Evolutionary conservation across 306 rosid genomes (phyloP), one percentile per base, ranked within the genome.

Genomic region (Vigna nakashimae): DNA sequence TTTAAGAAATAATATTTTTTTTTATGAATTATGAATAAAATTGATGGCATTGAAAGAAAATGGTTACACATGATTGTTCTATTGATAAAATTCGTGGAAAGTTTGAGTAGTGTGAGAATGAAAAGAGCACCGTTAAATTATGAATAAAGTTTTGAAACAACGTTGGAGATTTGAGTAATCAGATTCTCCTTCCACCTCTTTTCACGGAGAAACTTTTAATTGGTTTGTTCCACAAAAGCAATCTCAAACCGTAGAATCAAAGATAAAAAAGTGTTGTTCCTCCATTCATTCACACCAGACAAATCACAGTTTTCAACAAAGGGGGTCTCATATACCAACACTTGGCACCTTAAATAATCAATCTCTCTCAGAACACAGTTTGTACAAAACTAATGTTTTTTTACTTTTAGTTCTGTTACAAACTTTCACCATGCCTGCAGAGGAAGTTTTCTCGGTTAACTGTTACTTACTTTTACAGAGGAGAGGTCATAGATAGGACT

Each of bases 261-360:
- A 65, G 53, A 42, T 42, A 66, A 43, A 69, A 55, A 50, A 43
- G 78, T 15, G 32, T 7, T 48, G 16, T 66, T 49, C 14, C 45
- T 18, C 13, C 43, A 38, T 73, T 79, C 66, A 71, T 83, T 86
- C 86, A 77, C 84, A 84, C 87, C 52, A 15, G 86, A 84, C 81
- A 84, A 79, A 52, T 3, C 43, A 36, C 26, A 34, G 32, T 63
- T 76, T 80, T 69, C 56, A 28, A 22, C 20, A 73, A 71, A 38
- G 53, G 12, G 22, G 17, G 26, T 43, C 13, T 66, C 9, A 11
- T 2, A 24, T 6, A 28, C 20, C 43, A 20, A 76, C 79, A 80
- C 75, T 58, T 64, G 71, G 60, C 68, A 58, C 5, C 11, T 52
- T 45, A 18, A 53, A 40, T 40, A 42, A 42, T 42, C 46, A 42